Evolutionary conservation across 768 basidiomycete species (phyloP).

Genomic region (Agaricus subrufescens): DNA sequence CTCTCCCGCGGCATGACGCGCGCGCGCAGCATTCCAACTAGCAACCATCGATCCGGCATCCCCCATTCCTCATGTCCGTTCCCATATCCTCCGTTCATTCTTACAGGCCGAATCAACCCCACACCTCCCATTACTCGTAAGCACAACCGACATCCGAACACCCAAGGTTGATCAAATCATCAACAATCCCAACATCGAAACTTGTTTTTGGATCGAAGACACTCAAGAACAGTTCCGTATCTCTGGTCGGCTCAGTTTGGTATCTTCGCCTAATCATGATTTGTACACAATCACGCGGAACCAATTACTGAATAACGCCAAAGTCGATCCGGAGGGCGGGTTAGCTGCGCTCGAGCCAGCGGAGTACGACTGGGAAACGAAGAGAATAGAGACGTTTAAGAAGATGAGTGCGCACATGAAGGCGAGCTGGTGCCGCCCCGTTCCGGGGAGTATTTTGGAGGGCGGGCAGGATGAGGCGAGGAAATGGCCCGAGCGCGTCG

Average conservation of each 20-base stretch:
- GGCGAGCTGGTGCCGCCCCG: slow-evolving; percentile 68
- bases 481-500: slow-evolving; percentile 55
- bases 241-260: slow-evolving; percentile 47
- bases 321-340: slow-evolving; percentile 13
- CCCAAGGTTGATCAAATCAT: slow-evolving; percentile 62
- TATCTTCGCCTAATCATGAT: slow-evolving; percentile 43
- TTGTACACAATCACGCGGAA: slow-evolving; percentile 30
- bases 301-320: slow-evolving; percentile 15
- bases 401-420: slow-evolving; percentile 57
- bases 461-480: slow-evolving; percentile 54
- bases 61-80: slow-evolving; percentile 55
- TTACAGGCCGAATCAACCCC: slow-evolving; percentile 30
- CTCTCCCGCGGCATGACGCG: too few species aligned
- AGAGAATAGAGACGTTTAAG: slow-evolving; percentile 57
- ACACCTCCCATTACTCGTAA: slow-evolving; percentile 54
- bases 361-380: slow-evolving; percentile 61
- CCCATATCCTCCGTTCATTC: slow-evolving; percentile 58
- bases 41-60: slow-evolving; percentile 45
- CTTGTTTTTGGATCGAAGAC: slow-evolving; percentile 71
- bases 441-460: slow-evolving; percentile 51
- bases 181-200: slow-evolving; percentile 45
- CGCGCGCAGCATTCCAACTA: slow-evolving; percentile 52
- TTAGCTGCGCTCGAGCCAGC: slow-evolving; percentile 32
- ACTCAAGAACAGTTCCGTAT: slow-evolving; percentile 74
- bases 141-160: slow-evolving; percentile 68